Conservation (phyloP, 2,329 filamentous ascomycete species). For the Claviceps paspali region DNA sequence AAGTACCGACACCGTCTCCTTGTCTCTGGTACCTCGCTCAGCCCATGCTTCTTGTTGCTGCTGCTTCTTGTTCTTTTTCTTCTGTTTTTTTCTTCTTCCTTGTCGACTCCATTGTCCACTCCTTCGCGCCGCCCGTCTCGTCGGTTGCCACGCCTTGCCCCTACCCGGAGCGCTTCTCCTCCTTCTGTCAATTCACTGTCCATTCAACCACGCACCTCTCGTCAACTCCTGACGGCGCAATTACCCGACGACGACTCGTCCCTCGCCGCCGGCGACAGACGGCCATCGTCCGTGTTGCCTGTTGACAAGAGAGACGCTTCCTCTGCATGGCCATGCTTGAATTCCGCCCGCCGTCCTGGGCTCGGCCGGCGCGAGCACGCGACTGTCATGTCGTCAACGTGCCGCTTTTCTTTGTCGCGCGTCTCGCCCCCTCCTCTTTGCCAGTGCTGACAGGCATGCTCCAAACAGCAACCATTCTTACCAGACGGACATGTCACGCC, state of each 20-base stretch:
- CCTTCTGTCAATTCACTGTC: too few species aligned
- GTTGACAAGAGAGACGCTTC: too few species aligned
- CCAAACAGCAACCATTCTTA: constrained; percentile 29
- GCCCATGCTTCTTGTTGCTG: too few species aligned
- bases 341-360: too few species aligned
- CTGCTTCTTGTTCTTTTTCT: too few species aligned
- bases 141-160: too few species aligned
- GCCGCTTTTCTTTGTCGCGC: not conserved
- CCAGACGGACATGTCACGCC: constrained; percentile 34
- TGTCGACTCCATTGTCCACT: constrained; percentile 4
- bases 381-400: not conserved
- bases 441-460: constrained; percentile 14
- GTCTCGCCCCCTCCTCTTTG: not conserved
- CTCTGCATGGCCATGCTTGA: too few species aligned
- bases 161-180: too few species aligned
- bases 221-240: not conserved
- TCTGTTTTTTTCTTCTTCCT: too few species aligned
- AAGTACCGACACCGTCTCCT: constrained; percentile 28
- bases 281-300: too few species aligned
- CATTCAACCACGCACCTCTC: not conserved
- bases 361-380: not conserved
- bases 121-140: not conserved
- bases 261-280: not conserved
- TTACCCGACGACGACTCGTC: not conserved
- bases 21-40: constrained; percentile 19